phyloP scores from a whole-genome alignment of 1,139 yeast species.

The Pneumocystis sp. region DNA sequence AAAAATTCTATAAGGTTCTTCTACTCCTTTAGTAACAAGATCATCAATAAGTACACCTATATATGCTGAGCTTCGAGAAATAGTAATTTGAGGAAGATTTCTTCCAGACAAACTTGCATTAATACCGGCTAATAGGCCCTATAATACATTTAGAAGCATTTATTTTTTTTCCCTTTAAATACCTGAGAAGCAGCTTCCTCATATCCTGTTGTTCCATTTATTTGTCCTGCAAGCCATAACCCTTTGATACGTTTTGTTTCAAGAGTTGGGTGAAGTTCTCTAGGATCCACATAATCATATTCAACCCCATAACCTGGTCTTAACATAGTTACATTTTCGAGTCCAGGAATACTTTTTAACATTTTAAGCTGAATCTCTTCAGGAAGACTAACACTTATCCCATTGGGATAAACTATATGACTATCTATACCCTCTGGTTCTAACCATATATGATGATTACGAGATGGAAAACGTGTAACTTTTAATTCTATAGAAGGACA shows the following conservation, averaged over 20 bases:
- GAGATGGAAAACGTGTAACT: constrained; percentile 63
- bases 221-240: constrained; percentile 84
- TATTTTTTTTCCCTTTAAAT: neutral
- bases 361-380: constrained; percentile 70
- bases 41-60: constrained; percentile 90
- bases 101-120: constrained; percentile 59
- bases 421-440: constrained; percentile 92
- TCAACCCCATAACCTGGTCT: constrained; percentile 98
- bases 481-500: constrained; percentile 96
- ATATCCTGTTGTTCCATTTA: constrained; percentile 96
- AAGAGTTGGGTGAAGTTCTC: constrained; percentile 61
- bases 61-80: constrained; percentile 72
- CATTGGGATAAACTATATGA: constrained; percentile 73
- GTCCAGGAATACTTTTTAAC: constrained; percentile 68
- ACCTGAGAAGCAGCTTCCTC: constrained; percentile 81
- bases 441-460: constrained; percentile 75
- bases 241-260: constrained; percentile 75
- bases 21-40: constrained; percentile 85
- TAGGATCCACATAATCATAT: constrained; percentile 89
- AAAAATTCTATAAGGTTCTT: constrained; percentile 96
- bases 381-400: constrained; percentile 93
- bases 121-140: constrained; percentile 88
- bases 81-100: constrained; percentile 32
- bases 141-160: constrained; percentile 21
- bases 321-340: constrained; percentile 70